These are phyloP conservation scores for Fusarium abutilonis DNA, from an alignment of 2,329 filamentous ascomycete genomes.

Conservation along the genomic window DNA sequence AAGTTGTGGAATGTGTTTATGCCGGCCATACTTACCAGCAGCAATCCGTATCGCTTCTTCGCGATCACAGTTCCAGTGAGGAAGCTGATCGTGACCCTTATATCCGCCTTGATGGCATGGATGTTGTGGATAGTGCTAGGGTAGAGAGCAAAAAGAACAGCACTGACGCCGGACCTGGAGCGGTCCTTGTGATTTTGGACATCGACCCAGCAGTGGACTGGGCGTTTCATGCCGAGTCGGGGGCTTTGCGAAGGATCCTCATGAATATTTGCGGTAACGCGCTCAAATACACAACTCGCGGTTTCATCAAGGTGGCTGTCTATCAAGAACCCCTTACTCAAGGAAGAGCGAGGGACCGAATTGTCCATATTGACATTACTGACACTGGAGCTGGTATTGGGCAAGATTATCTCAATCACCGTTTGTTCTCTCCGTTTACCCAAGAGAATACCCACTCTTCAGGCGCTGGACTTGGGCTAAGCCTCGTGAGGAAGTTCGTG, in stretches of 20 bases:
- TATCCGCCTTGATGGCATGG: slow-evolving; percentile 25
- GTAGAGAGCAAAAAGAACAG: not conserved
- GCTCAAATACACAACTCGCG: slow-evolving; percentile 65
- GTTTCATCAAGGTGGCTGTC: slow-evolving; percentile 47
- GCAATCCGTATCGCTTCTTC: slow-evolving; percentile 25
- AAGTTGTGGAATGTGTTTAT: slow-evolving; percentile 59
- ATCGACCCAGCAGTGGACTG: slow-evolving; percentile 60
- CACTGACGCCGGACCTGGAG: slow-evolving; percentile 1
- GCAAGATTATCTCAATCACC: slow-evolving; percentile 67
- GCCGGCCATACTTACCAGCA: slow-evolving; percentile 50
- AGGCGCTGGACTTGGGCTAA: slow-evolving; percentile 72
- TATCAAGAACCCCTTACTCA: slow-evolving; percentile 29
- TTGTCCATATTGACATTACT: slow-evolving; percentile 58
- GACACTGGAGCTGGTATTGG: slow-evolving; percentile 75
- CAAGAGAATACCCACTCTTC: slow-evolving; percentile 70
- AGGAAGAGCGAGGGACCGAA: slow-evolving; percentile 9
- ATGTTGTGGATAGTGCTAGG: slow-evolving; percentile 13
- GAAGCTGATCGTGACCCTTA: slow-evolving; percentile 4
- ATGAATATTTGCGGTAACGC: slow-evolving; percentile 72
- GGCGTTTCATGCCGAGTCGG: slow-evolving; percentile 64
- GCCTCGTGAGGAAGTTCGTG: slow-evolving; percentile 70
- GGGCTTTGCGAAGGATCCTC: slow-evolving; percentile 62
- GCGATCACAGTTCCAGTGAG: not conserved
- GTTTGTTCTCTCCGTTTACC: slow-evolving; percentile 69
- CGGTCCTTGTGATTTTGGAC: slow-evolving; percentile 45